These are phyloP conservation scores for Clavariopsis aquatica DNA, from an alignment of 495 filamentous ascomycete species.

Conservation along the genomic window DNA sequence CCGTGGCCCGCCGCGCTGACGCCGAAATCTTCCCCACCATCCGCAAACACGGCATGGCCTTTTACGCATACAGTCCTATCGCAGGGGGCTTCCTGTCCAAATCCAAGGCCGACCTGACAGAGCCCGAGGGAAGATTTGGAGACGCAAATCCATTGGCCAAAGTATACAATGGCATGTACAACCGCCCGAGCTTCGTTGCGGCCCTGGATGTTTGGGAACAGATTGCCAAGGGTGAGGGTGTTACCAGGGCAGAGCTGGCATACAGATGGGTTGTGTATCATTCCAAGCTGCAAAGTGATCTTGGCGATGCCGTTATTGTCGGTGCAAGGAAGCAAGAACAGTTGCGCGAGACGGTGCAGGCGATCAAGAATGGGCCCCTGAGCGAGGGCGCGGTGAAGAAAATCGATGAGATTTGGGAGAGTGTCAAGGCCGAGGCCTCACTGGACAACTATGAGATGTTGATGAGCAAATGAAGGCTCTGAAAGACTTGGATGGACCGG, in stretches of 20 bases:
- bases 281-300: conserved; percentile 3
- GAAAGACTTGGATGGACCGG: neutral
- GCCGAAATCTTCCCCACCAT: conserved; percentile 50
- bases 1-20: conserved; percentile 48
- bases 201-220: conserved; percentile 10
- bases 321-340: conserved; percentile 5
- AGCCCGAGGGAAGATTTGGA: conserved; percentile 11
- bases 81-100: conserved; percentile 34
- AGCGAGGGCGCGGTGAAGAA: neutral
- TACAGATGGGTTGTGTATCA: conserved; percentile 13
- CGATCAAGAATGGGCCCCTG: conserved; percentile 3
- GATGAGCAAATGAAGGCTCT: neutral
- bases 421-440: conserved; percentile 2
- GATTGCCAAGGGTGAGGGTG: conserved; percentile 4
- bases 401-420: conserved; percentile 2
- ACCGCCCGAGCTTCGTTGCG: conserved; percentile 2
- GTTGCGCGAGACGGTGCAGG: neutral
- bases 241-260: conserved; percentile 11
- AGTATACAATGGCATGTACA: conserved; percentile 10
- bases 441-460: conserved; percentile 3
- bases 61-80: conserved; percentile 45
- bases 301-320: conserved; percentile 5
- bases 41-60: conserved; percentile 50
- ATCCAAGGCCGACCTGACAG: conserved; percentile 41
- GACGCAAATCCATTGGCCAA: neutral